Conservation (phyloP, 352 stramenopile genomes). For the Hyaloperonospora brassicae region DNA sequence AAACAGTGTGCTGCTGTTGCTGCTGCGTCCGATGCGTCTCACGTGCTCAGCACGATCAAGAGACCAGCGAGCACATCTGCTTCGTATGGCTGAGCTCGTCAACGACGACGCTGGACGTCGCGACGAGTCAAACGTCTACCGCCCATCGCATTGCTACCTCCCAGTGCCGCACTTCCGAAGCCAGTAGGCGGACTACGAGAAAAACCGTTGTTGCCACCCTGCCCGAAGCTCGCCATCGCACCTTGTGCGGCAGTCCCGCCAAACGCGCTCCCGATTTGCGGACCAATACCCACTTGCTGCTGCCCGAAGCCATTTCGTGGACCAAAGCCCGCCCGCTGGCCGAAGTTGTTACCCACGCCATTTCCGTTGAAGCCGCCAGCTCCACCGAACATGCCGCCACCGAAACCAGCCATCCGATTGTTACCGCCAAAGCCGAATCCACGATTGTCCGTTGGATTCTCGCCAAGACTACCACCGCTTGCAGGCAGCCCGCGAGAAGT, state of each 20-base stretch:
- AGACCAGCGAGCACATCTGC: not conserved
- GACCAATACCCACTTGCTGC: slow-evolving; percentile 8
- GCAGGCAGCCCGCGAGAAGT: slow-evolving; percentile 4
- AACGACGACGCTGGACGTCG: slow-evolving; percentile 10
- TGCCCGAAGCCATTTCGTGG: slow-evolving; percentile 6
- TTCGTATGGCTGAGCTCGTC: not conserved
- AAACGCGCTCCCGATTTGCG: slow-evolving; percentile 11
- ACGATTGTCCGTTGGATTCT: slow-evolving; percentile 2
- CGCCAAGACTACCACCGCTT: slow-evolving; percentile 2
- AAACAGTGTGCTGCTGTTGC: slow-evolving; percentile 1
- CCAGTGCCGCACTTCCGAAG: slow-evolving; percentile 4
- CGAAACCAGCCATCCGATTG: slow-evolving; percentile 11
- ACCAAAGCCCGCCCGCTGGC: slow-evolving; percentile 1
- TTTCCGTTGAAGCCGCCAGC: slow-evolving; percentile 4
- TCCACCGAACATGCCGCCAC: slow-evolving; percentile 6
- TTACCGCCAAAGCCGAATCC: slow-evolving; percentile 7
- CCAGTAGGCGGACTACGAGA: not conserved
- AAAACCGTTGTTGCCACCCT: slow-evolving; percentile 10
- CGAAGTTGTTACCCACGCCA: slow-evolving; percentile 3
- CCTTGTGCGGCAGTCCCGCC: slow-evolving; percentile 7
- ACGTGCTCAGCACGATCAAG: not conserved
- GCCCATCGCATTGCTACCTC: slow-evolving; percentile 7
- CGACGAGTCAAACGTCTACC: slow-evolving; percentile 12
- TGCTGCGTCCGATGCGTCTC: too few relatives aligned
- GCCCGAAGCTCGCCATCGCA: slow-evolving; percentile 8